A percentile compares a stretch with the other conserved stretches of the same genome.
Conservation (phyloP, 1,139 yeast species). For the Saccharomyces hybrid region DNA sequence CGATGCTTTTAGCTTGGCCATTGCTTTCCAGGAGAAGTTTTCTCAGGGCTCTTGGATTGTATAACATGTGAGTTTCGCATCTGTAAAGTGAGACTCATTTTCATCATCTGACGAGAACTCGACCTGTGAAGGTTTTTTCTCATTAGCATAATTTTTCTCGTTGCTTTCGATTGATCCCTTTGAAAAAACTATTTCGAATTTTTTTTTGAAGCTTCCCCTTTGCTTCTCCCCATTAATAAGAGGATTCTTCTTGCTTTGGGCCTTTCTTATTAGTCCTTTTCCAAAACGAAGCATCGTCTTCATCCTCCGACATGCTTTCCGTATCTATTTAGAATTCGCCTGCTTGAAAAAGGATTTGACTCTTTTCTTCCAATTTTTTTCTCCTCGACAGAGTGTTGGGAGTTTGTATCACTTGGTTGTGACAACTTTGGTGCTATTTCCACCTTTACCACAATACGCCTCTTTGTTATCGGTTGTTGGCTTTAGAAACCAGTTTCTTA, state of each 20-base stretch:
- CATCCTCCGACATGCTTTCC: not conserved
- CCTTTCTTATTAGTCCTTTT: not conserved
- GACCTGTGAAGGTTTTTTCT: not conserved
- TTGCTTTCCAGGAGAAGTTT: not conserved
- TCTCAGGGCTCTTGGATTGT: not conserved
- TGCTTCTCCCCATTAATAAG: not conserved
- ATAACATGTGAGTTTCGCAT: not conserved
- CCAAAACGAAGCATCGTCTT: not conserved
- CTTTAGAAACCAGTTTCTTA: slow-evolving; percentile 3
- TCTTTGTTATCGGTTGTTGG: not conserved
- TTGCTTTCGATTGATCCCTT: not conserved
- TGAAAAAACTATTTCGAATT: not conserved
- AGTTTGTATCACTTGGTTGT: not conserved
- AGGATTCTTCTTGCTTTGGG: not conserved
- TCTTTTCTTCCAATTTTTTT: not conserved
- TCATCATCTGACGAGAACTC: not conserved
- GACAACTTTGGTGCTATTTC: not conserved
- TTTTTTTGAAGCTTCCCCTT: not conserved
- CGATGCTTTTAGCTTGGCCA: not conserved
- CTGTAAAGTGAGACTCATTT: not conserved
- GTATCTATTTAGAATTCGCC: not conserved
- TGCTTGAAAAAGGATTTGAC: not conserved
- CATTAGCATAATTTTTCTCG: not conserved
- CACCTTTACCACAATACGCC: not conserved
- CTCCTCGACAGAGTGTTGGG: not conserved